These are phyloP conservation scores for Fusarium cicatricum DNA, from an alignment of 2,329 filamentous ascomycete species.

Conservation along the genomic window DNA sequence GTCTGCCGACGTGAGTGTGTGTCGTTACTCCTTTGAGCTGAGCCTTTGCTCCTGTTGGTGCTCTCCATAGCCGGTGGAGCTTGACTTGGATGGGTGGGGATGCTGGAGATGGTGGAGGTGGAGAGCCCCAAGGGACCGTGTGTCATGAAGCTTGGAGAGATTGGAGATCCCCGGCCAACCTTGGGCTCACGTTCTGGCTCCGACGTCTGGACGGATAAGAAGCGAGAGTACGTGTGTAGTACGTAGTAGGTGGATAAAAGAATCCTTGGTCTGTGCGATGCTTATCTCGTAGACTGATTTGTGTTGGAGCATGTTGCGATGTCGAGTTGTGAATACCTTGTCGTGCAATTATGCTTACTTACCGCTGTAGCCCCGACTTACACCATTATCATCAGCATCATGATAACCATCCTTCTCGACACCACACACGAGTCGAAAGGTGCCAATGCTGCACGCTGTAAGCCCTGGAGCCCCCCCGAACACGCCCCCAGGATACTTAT, in stretches of 20 bases:
- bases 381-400: conserved; percentile 7
- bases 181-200: conserved; percentile 16
- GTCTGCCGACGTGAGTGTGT: conserved; percentile 6
- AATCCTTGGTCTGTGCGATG: conserved; percentile 28
- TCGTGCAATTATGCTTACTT: conserved; percentile 10
- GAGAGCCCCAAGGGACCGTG: conserved; percentile 20
- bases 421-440: conserved; percentile 1
- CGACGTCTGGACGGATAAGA: neutral
- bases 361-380: conserved; percentile 14
- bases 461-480: conserved; percentile 23
- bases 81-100: conserved; percentile 3
- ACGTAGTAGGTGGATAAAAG: neutral
- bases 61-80: conserved; percentile 8
- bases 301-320: neutral
- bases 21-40: conserved; percentile 8
- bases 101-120: conserved; percentile 23
- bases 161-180: conserved; percentile 22
- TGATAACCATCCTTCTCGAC: conserved; percentile 7
- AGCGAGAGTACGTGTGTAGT: no score
- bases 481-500: conserved; percentile 8
- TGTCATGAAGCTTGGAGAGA: conserved; percentile 27
- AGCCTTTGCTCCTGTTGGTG: conserved; percentile 8
- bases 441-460: conserved; percentile 18
- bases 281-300: conserved; percentile 8
- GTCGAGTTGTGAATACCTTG: neutral